Base-by-base conservation (phyloP, 306 rosid species). In the Quercus rubra region DNA sequence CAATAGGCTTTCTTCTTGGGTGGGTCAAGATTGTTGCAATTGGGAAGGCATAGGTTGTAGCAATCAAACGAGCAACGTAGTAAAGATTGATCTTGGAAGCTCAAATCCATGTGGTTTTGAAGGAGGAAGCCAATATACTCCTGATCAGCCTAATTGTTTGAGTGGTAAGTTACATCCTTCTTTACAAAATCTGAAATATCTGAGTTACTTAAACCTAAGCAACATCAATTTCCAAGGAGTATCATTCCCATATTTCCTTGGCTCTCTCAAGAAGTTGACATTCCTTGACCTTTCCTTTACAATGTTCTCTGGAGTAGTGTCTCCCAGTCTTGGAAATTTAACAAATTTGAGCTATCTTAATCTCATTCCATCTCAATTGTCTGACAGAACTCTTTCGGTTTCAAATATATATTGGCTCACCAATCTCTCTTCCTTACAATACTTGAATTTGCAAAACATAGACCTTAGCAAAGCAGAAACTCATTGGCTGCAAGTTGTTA, bases 191-290 rank as follows among this genome's bases (percentile, higher is more conserved):
- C 30, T 64, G 11, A 25, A 41, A 17, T 49, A 57, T 38, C 5
- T 76, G 31, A 67, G 5, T 25, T 77, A 66, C 41, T 51, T 77
- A 33, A 73, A 77, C 66, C 43, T 77, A 46, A 77, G 80, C 54
- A 5, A 19, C 66, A 30, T 51, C 30, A 4, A 19, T 33, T 64
- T 77, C 30, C 4, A 13, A 4, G 63, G 49, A 59, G 5, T 7
- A 6, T 6, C 5, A 14, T 11, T 57, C 28, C 69, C 64, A 28
- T 12, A 5, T 10, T 57, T 74, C 31, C 4, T 74, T 18, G 51
- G 69, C 1, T 56, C 78, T 23, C 25, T 74, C 66, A 31, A 14
- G 13, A 58, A 31, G 12, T 38, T 74, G 21, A 18, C 28, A 19
- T 33, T 0, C 25, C 78, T 74, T 19, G 23, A 57, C 19, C 70